These are phyloP conservation scores for Elaeis oleifera DNA, from an alignment of 202 grass and related monocot genomes.

Conservation along the genomic window DNA sequence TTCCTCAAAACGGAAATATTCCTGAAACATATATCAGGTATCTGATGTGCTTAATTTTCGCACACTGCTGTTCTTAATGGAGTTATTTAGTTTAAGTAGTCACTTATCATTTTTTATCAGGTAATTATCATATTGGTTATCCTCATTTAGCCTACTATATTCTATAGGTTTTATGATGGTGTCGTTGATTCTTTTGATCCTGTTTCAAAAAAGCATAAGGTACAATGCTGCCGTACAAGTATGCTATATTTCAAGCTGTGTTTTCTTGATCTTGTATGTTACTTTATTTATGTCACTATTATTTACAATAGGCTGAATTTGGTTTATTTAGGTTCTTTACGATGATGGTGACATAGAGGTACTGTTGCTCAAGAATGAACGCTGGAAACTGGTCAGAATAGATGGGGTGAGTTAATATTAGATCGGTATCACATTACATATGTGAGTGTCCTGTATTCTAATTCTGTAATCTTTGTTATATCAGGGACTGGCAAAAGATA, in stretches of 20 bases:
- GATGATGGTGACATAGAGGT: slow-evolving; percentile 24
- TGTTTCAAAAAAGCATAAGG: slow-evolving; percentile 21
- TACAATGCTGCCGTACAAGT: not conserved
- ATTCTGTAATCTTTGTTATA: not conserved
- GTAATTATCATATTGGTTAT: slow-evolving; percentile 23
- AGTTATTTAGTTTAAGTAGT: not conserved
- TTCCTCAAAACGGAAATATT: too few species aligned
- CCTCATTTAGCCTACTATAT: slow-evolving; percentile 7
- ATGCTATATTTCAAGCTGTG: not conserved
- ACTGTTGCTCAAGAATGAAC: slow-evolving; percentile 14
- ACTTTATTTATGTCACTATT: not conserved
- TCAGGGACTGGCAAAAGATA: slow-evolving; percentile 7
- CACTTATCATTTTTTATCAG: slow-evolving; percentile 3
- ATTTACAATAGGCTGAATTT: slow-evolving; percentile 1
- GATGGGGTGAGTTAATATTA: not conserved
- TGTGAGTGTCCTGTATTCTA: not conserved
- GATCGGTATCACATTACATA: not conserved
- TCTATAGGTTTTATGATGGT: slow-evolving; percentile 17
- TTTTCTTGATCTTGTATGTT: not conserved
- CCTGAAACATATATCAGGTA: too few species aligned
- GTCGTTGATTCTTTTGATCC: slow-evolving; percentile 6
- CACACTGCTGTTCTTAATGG: not conserved
- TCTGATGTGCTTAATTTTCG: too few species aligned
- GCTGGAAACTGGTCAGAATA: slow-evolving; percentile 2
- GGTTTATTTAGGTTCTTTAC: slow-evolving; percentile 10